phyloP scores from a whole-genome alignment of 108 stramenopile species.

The Nannochloropsis salina region DNA sequence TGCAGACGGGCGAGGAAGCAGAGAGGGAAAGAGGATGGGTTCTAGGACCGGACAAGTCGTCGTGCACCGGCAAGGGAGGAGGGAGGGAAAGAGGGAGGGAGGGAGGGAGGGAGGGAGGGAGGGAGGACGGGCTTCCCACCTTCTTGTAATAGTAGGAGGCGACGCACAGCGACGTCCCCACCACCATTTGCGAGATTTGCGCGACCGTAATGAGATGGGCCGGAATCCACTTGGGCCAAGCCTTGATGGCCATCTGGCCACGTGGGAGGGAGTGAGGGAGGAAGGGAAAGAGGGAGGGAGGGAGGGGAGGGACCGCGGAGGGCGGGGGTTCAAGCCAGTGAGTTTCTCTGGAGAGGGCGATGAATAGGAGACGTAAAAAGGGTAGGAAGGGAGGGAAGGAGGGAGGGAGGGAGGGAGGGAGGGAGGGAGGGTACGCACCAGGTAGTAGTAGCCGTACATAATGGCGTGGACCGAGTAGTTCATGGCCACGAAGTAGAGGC shows the following conservation, averaged over 20 bases:
- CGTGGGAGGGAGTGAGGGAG: not conserved
- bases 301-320: too few species aligned
- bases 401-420: not conserved
- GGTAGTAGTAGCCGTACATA: slow-evolving; percentile 47
- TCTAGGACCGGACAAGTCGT: not conserved
- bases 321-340: too few species aligned
- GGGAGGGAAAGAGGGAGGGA: not conserved
- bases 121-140: not conserved
- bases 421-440: not conserved
- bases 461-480: slow-evolving; percentile 53
- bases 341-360: too few species aligned
- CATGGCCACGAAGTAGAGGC: slow-evolving; percentile 87
- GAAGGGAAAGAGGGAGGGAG: not conserved
- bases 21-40: not conserved
- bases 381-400: not conserved
- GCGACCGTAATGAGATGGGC: slow-evolving; percentile 30
- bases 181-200: slow-evolving; percentile 43
- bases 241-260: slow-evolving; percentile 23
- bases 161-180: slow-evolving; percentile 29
- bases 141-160: slow-evolving; percentile 23
- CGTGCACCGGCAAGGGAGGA: not conserved
- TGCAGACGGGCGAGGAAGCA: not conserved
- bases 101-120: too few species aligned
- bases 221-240: slow-evolving; percentile 32
- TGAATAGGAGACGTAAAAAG: not conserved